These are phyloP conservation scores for Pisolithus microcarpus DNA, from an alignment of 768 basidiomycete genomes.

Conservation along the genomic window DNA sequence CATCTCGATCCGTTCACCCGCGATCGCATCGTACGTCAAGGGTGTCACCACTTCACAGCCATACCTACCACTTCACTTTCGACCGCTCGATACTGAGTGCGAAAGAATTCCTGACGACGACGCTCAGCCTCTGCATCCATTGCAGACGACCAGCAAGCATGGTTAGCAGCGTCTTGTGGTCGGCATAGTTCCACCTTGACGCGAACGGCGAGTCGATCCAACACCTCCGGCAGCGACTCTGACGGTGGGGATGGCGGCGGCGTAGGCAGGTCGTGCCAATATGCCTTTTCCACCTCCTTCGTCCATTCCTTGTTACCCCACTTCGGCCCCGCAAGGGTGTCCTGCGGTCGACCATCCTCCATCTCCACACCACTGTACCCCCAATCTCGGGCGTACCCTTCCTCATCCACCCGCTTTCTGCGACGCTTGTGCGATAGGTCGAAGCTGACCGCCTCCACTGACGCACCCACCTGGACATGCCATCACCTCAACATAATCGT, in stretches of 20 bases:
- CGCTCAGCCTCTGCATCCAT: slow-evolving; percentile 40
- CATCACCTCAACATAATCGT: slow-evolving; percentile 97
- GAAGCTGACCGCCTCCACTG: slow-evolving; percentile 87
- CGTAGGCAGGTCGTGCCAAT: slow-evolving; percentile 57
- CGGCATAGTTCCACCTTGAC: slow-evolving; percentile 38
- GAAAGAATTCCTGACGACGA: slow-evolving; percentile 44
- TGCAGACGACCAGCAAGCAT: slow-evolving; percentile 28
- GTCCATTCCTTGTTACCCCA: slow-evolving; percentile 87
- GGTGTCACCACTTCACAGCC: slow-evolving; percentile 63
- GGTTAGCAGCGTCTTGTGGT: slow-evolving; percentile 22
- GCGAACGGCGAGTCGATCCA: slow-evolving; percentile 28
- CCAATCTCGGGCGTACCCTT: slow-evolving; percentile 64
- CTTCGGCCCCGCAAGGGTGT: slow-evolving; percentile 37
- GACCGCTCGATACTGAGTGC: slow-evolving; percentile 80
- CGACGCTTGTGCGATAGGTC: slow-evolving; percentile 10
- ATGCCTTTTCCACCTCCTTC: slow-evolving; percentile 69
- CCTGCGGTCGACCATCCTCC: slow-evolving; percentile 19
- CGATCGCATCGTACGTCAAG: too few relatives aligned
- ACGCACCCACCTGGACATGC: slow-evolving; percentile 97
- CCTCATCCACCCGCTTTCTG: slow-evolving; percentile 42
- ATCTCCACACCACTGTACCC: slow-evolving; percentile 42
- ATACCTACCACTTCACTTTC: slow-evolving; percentile 78
- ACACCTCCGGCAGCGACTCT: slow-evolving; percentile 1
- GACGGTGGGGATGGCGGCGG: slow-evolving; percentile 38
- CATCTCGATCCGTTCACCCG: too few relatives aligned